Evolutionary conservation across 108 stramenopile genomes (phyloP).

Genomic region (Fistulifera pelliculosa): DNA sequence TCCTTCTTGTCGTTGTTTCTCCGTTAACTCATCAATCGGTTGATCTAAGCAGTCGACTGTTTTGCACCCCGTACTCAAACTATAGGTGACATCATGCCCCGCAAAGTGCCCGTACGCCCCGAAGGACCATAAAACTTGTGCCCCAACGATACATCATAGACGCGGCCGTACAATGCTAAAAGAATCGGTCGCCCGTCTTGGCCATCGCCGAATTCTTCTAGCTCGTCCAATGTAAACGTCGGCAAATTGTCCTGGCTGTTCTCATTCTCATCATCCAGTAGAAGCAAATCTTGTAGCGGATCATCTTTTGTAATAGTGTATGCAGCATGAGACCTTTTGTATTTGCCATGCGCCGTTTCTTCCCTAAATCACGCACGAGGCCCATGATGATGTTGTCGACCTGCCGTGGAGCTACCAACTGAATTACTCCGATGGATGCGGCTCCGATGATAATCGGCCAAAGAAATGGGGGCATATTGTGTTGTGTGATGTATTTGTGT

Average conservation of each 20-base stretch:
- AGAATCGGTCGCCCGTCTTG: constrained; percentile 45
- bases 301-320: constrained; percentile 28
- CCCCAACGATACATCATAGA: constrained; percentile 68
- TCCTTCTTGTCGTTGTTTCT: constrained; percentile 51
- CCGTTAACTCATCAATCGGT: constrained; percentile 36
- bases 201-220: constrained; percentile 50
- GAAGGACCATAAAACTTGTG: constrained; percentile 56
- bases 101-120: constrained; percentile 60
- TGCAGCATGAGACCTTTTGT: constrained; percentile 8
- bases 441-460: no score
- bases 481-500: no score
- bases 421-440: no score
- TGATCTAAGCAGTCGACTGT: constrained; percentile 35
- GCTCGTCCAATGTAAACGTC: constrained; percentile 50
- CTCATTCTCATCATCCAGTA: constrained; percentile 40
- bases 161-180: constrained; percentile 53
- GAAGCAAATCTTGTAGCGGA: constrained; percentile 28
- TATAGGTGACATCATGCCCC: constrained; percentile 64
- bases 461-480: no score
- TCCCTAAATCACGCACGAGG: constrained; percentile 66
- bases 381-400: constrained; percentile 37
- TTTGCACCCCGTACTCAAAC: constrained; percentile 60
- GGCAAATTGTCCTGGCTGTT: background rate
- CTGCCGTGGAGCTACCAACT: no score
- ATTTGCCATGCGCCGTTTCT: constrained; percentile 39